Evolutionary conservation across 805 yeast species (phyloP).

Genomic region (Yarrowia sp.): DNA sequence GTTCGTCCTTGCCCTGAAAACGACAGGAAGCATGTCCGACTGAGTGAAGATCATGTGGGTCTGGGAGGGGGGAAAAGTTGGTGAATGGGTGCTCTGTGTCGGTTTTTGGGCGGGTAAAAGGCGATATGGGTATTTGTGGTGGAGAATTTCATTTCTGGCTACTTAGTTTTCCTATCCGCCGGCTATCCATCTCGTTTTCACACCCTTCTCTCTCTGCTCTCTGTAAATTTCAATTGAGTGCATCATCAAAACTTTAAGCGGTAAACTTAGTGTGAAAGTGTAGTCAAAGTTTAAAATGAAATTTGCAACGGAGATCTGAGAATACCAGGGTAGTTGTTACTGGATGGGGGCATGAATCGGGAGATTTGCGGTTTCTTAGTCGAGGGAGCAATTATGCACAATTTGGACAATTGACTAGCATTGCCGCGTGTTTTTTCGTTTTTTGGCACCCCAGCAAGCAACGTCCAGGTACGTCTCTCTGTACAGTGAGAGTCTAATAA

Average conservation of each 20-base stretch:
- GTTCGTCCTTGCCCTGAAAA: slow-evolving; percentile 7
- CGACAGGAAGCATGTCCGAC: too few relatives aligned
- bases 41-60: slow-evolving; percentile 7
- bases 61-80: neutral
- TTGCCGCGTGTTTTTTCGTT: neutral
- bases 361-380: too few relatives aligned
- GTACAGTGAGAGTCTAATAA: too few relatives aligned
- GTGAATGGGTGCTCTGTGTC: neutral
- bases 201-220: too few relatives aligned
- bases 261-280: slow-evolving; percentile 5
- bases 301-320: slow-evolving; percentile 11
- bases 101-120: neutral
- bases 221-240: slow-evolving; percentile 1
- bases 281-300: neutral
- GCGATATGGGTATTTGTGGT: too few relatives aligned
- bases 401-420: neutral
- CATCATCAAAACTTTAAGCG: neutral
- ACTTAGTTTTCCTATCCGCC: too few relatives aligned
- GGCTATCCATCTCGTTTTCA: too few relatives aligned
- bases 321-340: neutral
- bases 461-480: too few relatives aligned
- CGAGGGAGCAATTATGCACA: neutral
- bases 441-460: too few relatives aligned
- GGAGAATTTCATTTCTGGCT: too few relatives aligned
- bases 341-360: too few relatives aligned